These are phyloP conservation scores for Phytophthora megakarya DNA, from an alignment of 352 stramenopile species.

Conservation along the genomic window DNA sequence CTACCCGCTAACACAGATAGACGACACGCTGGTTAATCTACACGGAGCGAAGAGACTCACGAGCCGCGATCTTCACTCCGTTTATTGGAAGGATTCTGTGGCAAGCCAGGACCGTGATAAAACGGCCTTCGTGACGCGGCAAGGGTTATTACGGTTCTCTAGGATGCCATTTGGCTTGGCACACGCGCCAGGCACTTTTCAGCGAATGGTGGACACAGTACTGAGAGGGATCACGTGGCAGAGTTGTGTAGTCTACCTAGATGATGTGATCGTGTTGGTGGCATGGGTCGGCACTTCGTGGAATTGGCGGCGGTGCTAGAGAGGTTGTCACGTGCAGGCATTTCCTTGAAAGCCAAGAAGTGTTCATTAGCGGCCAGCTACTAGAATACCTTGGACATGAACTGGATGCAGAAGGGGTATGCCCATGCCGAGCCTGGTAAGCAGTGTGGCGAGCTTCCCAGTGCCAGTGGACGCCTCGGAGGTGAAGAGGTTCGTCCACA, in stretches of 20 bases:
- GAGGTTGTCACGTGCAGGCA: no score
- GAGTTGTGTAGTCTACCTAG: constrained; percentile 37
- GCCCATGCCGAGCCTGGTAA: constrained; percentile 7
- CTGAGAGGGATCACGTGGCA: constrained; percentile 29
- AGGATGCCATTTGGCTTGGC: constrained; percentile 33
- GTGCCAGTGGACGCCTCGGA: constrained; percentile 9
- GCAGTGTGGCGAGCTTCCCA: constrained; percentile 8
- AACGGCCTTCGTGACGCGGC: constrained; percentile 22
- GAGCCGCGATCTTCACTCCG: constrained; percentile 18
- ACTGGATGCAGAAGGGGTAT: constrained; percentile 13
- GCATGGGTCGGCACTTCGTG: constrained; percentile 19
- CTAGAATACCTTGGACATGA: constrained; percentile 35
- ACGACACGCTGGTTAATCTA: constrained; percentile 26
- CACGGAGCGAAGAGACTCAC: constrained; percentile 16
- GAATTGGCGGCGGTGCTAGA: constrained; percentile 27
- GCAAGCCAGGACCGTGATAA: constrained; percentile 18
- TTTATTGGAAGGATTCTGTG: constrained; percentile 25
- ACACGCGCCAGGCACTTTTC: constrained; percentile 34
- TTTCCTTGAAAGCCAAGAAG: no score
- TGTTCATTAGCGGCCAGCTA: no score
- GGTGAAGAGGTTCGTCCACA: constrained; percentile 29
- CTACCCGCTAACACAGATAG: no score
- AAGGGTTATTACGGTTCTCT: constrained; percentile 23
- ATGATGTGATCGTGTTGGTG: constrained; percentile 36
- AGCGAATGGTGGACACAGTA: constrained; percentile 35